Percentiles rank a stretch among this genome's conserved stretches.
These are phyloP conservation scores for Cyberlindnera nakhonratchasimensis DNA, from an alignment of 805 yeast species.

Conservation along the genomic window DNA sequence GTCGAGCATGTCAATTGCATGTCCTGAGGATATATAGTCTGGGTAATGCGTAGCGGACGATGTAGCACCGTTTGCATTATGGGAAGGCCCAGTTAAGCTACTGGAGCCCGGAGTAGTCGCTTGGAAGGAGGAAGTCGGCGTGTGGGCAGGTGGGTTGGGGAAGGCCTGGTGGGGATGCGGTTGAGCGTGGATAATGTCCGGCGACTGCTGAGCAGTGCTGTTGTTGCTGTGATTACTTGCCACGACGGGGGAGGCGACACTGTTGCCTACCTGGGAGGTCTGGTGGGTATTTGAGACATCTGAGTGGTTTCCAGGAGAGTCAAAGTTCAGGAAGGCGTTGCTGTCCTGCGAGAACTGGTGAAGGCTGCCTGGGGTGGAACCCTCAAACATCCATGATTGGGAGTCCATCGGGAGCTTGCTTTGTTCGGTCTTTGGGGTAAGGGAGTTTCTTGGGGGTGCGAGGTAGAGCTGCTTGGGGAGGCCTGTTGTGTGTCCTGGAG, in stretches of 20 bases:
- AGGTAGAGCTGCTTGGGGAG: too few species aligned
- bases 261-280: too few species aligned
- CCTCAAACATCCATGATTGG: constrained; percentile 12
- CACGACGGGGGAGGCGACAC: too few species aligned
- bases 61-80: neutral
- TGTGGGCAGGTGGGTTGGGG: neutral
- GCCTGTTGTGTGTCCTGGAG: too few species aligned
- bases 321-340: constrained; percentile 19
- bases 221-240: too few species aligned
- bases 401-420: constrained; percentile 11
- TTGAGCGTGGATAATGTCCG: neutral
- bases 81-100: too few species aligned
- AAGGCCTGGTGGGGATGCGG: neutral
- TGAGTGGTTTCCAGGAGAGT: constrained; percentile 19
- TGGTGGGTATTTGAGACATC: constrained; percentile 9
- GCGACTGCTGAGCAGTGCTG: too few species aligned
- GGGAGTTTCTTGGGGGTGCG: too few species aligned
- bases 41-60: neutral
- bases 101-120: neutral
- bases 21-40: constrained; percentile 4
- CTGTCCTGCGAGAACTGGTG: constrained; percentile 4
- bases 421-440: too few species aligned
- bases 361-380: constrained; percentile 6
- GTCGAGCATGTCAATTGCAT: constrained; percentile 10
- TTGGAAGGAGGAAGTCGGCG: neutral